Base-by-base conservation (phyloP, 495 filamentous ascomycete genomes). In the Penicillium flavigenum region DNA sequence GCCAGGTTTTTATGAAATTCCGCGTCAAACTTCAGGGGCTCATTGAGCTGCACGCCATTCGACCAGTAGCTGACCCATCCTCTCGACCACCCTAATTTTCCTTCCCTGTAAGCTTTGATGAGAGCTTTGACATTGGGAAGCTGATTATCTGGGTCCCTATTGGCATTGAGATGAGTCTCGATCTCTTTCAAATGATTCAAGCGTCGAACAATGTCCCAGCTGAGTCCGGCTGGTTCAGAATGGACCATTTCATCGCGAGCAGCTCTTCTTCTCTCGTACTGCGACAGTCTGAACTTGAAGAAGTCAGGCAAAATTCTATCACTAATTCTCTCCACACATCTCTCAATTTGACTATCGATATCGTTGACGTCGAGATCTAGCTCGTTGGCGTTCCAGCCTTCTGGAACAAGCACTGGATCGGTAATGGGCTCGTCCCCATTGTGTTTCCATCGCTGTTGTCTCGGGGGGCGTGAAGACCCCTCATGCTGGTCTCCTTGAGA, bases 31-130 rank as follows among this genome's bases (percentile, higher is more conserved):
- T 51, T 11, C 14, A n/a, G 22, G 3, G 57, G 51, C 14, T 26
- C 4, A 22, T 50, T 48, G 29, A 54, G 24, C 9, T 34, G 44
- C 2, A 17, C 12, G 31, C 57, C 57, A 3, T 43, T 24, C 1
- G 34, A 29, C 57, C 57, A 60, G 22, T 55, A 60, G 26, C 36
- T 50, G 6, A 60, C 51, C 34, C 24, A 47, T 17, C 36, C 43
- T 11, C 27, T 24, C 4, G 31, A 22, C 14, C 17, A 50, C 11
- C 9, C n/a, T 26, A 60, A 9, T 0, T 19, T 20, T 4, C 16
- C 29, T 6, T 14, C 9, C 11, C 46, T 53, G 14, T 55, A 55
- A 24, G 51, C 51, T 14, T 36, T n/a, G 2, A 39, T 42, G 6
- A 60, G 22, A 46, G 51, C 38, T 7, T 20, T 54, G 14, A 55